A percentile compares a stretch with the other conserved stretches of the same genome.
Conservation (phyloP, 2,329 filamentous ascomycete genomes). For the Fusarium mexicanum region DNA sequence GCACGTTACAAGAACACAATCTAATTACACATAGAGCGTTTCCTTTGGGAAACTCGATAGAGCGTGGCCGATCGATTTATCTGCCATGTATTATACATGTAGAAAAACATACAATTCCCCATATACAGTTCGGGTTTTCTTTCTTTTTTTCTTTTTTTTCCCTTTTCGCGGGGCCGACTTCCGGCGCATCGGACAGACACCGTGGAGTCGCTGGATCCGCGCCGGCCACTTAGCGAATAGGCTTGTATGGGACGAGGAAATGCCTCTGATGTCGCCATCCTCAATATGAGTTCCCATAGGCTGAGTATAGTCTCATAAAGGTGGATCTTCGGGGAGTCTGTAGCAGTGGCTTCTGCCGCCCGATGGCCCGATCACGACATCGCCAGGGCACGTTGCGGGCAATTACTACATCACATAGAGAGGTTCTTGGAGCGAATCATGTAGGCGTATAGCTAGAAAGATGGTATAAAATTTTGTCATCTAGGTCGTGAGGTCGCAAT, state of each 20-base stretch:
- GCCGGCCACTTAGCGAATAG: slow-evolving; percentile 14
- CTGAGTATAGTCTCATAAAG: background rate
- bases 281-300: slow-evolving; percentile 17
- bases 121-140: background rate
- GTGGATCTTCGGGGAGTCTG: slow-evolving; percentile 22
- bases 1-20: slow-evolving; percentile 5
- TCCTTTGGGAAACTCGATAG: background rate
- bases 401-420: background rate
- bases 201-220: slow-evolving; percentile 18
- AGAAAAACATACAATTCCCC: background rate
- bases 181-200: slow-evolving; percentile 26
- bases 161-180: slow-evolving; percentile 34
- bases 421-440: slow-evolving; percentile 5
- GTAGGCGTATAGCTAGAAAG: background rate
- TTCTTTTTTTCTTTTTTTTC: background rate
- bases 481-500: slow-evolving; percentile 4
- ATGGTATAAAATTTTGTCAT: slow-evolving; percentile 14
- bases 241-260: slow-evolving; percentile 19
- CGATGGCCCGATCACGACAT: slow-evolving; percentile 39
- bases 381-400: slow-evolving; percentile 16
- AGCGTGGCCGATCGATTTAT: background rate
- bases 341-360: slow-evolving; percentile 24
- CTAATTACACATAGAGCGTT: slow-evolving; percentile 19
- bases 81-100: background rate
- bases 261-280: slow-evolving; percentile 37